Evolutionary conservation across 768 basidiomycete species (phyloP), one percentile per base, ranked within the genome.

Genomic region (Porpolomopsis calyptriformis): DNA sequence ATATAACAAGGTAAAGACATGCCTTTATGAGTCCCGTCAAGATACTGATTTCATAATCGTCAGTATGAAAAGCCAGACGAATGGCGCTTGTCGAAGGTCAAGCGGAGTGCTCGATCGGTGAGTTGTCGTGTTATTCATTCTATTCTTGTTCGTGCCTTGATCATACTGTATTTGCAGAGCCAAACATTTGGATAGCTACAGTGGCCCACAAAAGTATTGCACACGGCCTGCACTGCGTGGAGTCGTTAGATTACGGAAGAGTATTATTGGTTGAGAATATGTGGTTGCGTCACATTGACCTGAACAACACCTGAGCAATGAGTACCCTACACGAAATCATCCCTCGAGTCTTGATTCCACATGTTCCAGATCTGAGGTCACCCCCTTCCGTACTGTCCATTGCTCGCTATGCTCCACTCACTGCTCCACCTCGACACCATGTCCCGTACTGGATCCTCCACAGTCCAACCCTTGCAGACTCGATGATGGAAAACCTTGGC

Each of bases 101-200:
- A 91, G 68, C 71, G 88, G 52, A 89, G 85, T 59, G 87, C 90
- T 18, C 79, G 90, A 49, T 91, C 90, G 40, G 80, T 82, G 60
- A 37, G 63, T 68, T n/a, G n/a, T n/a, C n/a, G 35, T 41, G 38
- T 27, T 27, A 45, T 46, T 48, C 22, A 18, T 49, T 5, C 11
- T 38, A 16, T 40, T 44, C 24, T 25, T 39, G 4, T 11, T 20
- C 38, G 22, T 29, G 19, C 29, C 22, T 16, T 42, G 35, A 49
- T 40, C 56, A 62, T 43, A 60, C 50, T 39, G 16, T 26, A 44
- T 48, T 46, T 59, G 27, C 64, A 83, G 80, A 87, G 85, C 69
- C 90, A 92, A 76, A 92, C 91, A 19, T 93, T 93, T 56, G 89
- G 90, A 54, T 91, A n/a, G n/a, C n/a, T n/a, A n/a, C n/a, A n/a